Evolutionary conservation across 2,329 filamentous ascomycete species (phyloP), one percentile per base, ranked within the genome.

Genomic region (Mycocentrospora acerina): DNA sequence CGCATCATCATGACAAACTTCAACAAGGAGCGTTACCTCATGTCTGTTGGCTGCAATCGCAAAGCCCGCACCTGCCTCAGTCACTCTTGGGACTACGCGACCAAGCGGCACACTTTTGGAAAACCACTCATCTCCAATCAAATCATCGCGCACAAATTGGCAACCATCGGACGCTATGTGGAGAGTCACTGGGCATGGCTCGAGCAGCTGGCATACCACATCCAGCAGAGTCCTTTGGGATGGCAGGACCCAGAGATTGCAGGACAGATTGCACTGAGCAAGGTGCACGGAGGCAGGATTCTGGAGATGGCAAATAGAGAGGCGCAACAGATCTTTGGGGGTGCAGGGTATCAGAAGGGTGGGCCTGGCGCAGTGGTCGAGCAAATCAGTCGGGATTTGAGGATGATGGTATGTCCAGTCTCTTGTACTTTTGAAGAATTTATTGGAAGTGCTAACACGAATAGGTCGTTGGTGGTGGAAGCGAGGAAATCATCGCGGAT

Each of bases 181-280:
- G 81, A 83, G 47, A 75, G 77, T 0, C 77, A 80, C 30, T 80
- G 78, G 62, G 77, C 80, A 0, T 83, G 80, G 67, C 59, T 83
- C 41, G 81, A 84, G 51, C 79, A 83, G 55, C 65, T 83, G 3
- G 78, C 77, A 4, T 79, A 76, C 54, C 76, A 79, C 30, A 68
- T 78, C 29, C 69, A 76, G 41, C 55, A 68, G 7, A 70, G 68
- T 4, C 66, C 70, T 46, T 52, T 71, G 38, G 58, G 52, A 3
- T 70, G 65, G 60, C 59, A 69, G 35, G 64, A 67, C 18, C 59
- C 64, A 1, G 59, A 62, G 13, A 64, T 70, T 17, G 67, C 67
- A 7, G 65, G 64, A 1, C 62, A 62, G 35, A 68, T 70, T 42
- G 67, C 67, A 4, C 59, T 64, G 44, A 67, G 64, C 12, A 79